Conservation (phyloP, 257 asterid genomes). For the Plantago elongata region DNA sequence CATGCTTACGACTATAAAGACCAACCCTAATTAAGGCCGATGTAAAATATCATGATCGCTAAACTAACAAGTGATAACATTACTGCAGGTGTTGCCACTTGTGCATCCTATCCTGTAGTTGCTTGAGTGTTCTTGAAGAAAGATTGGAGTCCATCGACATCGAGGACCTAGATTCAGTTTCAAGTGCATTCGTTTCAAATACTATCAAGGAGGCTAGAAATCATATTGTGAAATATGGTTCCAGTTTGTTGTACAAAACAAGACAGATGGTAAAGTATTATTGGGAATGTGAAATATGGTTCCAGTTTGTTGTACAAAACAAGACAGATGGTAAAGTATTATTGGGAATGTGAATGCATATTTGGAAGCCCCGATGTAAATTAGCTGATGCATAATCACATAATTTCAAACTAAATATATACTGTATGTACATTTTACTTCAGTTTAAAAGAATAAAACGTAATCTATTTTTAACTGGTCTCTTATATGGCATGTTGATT, state of each 20-base stretch:
- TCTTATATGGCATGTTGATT: no score
- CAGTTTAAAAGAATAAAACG: no score
- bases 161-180: conserved; percentile 5
- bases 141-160: neutral
- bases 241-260: conserved; percentile 25
- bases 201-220: neutral
- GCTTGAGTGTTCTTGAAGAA: conserved; percentile 26
- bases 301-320: conserved; percentile 22
- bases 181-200: conserved; percentile 15
- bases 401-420: neutral
- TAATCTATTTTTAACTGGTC: no score
- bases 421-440: no score
- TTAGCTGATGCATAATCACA: neutral
- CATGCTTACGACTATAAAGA: neutral
- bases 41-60: no score
- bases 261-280: conserved; percentile 6
- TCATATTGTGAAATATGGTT: conserved; percentile 16
- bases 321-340: conserved; percentile 12
- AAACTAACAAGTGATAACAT: conserved; percentile 7
- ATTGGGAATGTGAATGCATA: neutral
- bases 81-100: conserved; percentile 61
- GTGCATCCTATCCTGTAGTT: conserved; percentile 69
- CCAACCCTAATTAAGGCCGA: no score
- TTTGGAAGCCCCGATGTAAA: conserved; percentile 1
- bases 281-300: conserved; percentile 3